Evolutionary conservation across 495 filamentous ascomycete genomes (phyloP).

Genomic region (Talaromyces stipitatus): DNA sequence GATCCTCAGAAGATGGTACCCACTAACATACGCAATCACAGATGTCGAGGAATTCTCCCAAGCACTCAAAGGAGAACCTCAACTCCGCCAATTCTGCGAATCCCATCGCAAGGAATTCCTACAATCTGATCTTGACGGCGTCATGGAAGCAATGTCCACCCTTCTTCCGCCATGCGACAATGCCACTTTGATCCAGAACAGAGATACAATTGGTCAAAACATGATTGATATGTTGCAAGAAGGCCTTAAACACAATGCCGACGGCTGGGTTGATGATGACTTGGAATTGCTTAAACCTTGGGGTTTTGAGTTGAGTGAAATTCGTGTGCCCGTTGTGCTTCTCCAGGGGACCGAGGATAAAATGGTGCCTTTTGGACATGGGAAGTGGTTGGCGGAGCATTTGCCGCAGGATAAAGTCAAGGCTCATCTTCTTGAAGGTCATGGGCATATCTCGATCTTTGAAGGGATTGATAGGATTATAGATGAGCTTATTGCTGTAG

Average conservation of each 20-base stretch:
- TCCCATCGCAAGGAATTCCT: background rate
- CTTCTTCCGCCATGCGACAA: background rate
- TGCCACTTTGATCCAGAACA: background rate
- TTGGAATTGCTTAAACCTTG: background rate
- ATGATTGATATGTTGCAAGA: background rate
- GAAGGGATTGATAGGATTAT: background rate
- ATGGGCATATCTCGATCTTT: slow-evolving; percentile 1
- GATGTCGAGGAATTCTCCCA: background rate
- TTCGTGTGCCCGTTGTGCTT: background rate
- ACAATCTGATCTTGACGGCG: background rate
- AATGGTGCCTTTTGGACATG: background rate
- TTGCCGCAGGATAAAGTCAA: slow-evolving; percentile 5
- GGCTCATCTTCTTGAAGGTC: background rate
- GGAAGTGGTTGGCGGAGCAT: slow-evolving; percentile 1
- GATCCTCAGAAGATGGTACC: background rate
- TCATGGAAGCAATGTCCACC: background rate
- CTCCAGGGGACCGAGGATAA: background rate
- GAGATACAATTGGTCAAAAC: background rate
- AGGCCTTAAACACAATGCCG: background rate
- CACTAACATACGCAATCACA: background rate
- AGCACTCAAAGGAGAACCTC: background rate
- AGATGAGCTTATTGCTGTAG: background rate
- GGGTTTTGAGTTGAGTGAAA: background rate
- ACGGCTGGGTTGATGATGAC: slow-evolving; percentile 4
- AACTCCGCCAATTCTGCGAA: background rate